A percentile compares a stretch with the other conserved stretches of the same genome.
Conservation (phyloP, 768 basidiomycete genomes). For the Podaxis sp. region DNA sequence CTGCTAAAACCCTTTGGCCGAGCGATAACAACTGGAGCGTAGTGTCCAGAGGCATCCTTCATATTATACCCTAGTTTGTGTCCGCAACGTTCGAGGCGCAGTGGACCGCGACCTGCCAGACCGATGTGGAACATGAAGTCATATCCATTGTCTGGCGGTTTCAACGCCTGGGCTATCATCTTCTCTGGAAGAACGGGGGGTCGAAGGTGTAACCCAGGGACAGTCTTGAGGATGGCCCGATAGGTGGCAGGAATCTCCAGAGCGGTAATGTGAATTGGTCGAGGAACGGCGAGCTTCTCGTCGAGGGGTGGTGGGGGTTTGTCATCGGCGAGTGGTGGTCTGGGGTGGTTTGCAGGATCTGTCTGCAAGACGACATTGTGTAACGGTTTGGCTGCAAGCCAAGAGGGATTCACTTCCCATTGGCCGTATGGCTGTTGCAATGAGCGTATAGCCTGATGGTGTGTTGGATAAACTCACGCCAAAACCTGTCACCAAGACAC, state of each 20-base stretch:
- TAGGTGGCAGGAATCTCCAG: slow-evolving; percentile 61
- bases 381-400: slow-evolving; percentile 64
- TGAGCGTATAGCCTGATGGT: slow-evolving; percentile 13
- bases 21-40: slow-evolving; percentile 49
- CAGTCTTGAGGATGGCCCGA: slow-evolving; percentile 48
- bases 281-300: slow-evolving; percentile 24
- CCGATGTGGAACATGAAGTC: slow-evolving; percentile 75
- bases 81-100: slow-evolving; percentile 62
- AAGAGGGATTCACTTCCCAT: slow-evolving; percentile 63
- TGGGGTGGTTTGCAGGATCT: slow-evolving; percentile 28
- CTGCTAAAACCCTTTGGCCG: slow-evolving; percentile 40
- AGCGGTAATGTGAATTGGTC: slow-evolving; percentile 57
- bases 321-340: slow-evolving; percentile 5
- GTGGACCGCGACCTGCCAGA: slow-evolving; percentile 59
- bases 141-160: slow-evolving; percentile 49
- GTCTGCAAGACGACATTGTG: slow-evolving; percentile 52
- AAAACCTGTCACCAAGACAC: slow-evolving; percentile 36
- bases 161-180: slow-evolving; percentile 29
- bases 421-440: slow-evolving; percentile 51
- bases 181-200: slow-evolving; percentile 50
- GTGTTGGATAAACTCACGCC: slow-evolving; percentile 26
- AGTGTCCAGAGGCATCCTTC: slow-evolving; percentile 60
- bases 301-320: slow-evolving; percentile 10
- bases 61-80: slow-evolving; percentile 70
- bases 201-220: slow-evolving; percentile 58